phyloP scores from a whole-genome alignment of 2,329 filamentous ascomycete genomes.

The Chaetomiaceae sp. region DNA sequence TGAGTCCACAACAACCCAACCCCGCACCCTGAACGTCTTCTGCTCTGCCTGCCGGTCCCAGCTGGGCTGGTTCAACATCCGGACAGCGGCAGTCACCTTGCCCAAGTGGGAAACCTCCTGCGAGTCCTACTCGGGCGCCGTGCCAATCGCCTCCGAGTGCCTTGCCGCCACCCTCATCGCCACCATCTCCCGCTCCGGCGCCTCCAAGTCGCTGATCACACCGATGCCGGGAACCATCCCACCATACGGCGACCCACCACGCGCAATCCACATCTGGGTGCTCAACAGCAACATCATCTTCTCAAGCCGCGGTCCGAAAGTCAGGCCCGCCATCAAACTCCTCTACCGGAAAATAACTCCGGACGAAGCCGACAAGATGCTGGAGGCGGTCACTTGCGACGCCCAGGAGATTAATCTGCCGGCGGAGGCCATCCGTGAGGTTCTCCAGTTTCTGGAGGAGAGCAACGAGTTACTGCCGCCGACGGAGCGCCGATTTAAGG shows the following conservation, averaged over 20 bases:
- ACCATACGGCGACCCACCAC: neutral
- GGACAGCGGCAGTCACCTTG: slow-evolving; percentile 43
- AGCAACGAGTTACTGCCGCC: slow-evolving; percentile 52
- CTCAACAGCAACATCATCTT: slow-evolving; percentile 52
- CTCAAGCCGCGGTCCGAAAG: slow-evolving; percentile 32
- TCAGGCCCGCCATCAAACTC: slow-evolving; percentile 46
- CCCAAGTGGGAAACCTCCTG: slow-evolving; percentile 57
- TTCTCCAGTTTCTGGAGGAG: slow-evolving; percentile 41
- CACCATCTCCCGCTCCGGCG: slow-evolving; percentile 52
- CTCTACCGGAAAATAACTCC: slow-evolving; percentile 44
- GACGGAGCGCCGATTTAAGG: slow-evolving; percentile 54
- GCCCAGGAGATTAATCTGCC: slow-evolving; percentile 59
- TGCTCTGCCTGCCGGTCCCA: slow-evolving; percentile 45
- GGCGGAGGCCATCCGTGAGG: slow-evolving; percentile 41
- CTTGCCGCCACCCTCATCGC: slow-evolving; percentile 50
- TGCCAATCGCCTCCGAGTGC: slow-evolving; percentile 45
- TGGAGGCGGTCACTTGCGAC: slow-evolving; percentile 49
- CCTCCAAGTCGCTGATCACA: slow-evolving; percentile 51
- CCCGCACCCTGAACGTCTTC: slow-evolving; percentile 36
- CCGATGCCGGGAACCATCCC: slow-evolving; percentile 31
- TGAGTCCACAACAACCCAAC: slow-evolving; percentile 12
- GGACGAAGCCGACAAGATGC: slow-evolving; percentile 43
- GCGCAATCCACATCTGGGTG: slow-evolving; percentile 49
- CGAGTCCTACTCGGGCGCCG: slow-evolving; percentile 27
- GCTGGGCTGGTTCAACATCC: slow-evolving; percentile 46